A percentile compares a stretch with the other conserved stretches of the same genome.
These are phyloP conservation scores for Gryganskiella cystojenkinii DNA, from an alignment of 192 early-diverging fungal species.

Conservation along the genomic window DNA sequence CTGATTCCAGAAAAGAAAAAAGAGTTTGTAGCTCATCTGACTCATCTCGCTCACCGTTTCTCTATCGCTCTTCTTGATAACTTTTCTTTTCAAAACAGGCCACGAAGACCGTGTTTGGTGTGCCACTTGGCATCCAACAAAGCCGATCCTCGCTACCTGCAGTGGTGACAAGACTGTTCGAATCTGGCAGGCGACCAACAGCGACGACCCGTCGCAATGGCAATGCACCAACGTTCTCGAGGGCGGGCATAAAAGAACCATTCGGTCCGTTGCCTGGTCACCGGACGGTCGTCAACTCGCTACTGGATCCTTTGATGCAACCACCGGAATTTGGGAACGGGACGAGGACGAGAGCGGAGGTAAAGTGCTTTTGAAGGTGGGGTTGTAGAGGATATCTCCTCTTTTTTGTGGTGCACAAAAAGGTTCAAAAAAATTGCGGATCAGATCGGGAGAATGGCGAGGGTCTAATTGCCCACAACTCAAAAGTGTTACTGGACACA, in stretches of 20 bases:
- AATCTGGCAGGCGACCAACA: slow-evolving; percentile 75
- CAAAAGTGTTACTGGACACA: no score
- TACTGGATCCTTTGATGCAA: slow-evolving; percentile 93
- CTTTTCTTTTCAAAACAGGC: slow-evolving; percentile 46
- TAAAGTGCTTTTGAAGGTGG: no score
- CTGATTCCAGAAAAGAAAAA: neutral
- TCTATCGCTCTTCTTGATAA: neutral
- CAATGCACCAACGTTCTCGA: slow-evolving; percentile 78
- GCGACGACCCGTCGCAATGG: slow-evolving; percentile 65
- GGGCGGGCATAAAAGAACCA: slow-evolving; percentile 91
- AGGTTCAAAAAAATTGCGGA: slow-evolving; percentile 5
- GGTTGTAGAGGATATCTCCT: no score
- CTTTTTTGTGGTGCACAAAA: neutral
- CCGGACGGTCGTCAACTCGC: slow-evolving; percentile 79
- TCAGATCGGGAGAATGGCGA: slow-evolving; percentile 20
- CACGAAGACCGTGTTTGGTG: slow-evolving; percentile 92
- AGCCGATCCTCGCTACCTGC: slow-evolving; percentile 81
- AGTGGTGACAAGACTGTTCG: slow-evolving; percentile 90
- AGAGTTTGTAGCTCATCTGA: neutral
- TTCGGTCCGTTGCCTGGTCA: slow-evolving; percentile 89
- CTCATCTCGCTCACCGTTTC: neutral
- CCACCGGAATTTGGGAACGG: slow-evolving; percentile 92
- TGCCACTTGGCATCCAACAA: slow-evolving; percentile 85
- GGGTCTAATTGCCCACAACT: neutral
- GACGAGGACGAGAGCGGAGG: slow-evolving; percentile 61